Evolutionary conservation across 352 stramenopile species (phyloP).

Genomic region (Pythium guiyangense): DNA sequence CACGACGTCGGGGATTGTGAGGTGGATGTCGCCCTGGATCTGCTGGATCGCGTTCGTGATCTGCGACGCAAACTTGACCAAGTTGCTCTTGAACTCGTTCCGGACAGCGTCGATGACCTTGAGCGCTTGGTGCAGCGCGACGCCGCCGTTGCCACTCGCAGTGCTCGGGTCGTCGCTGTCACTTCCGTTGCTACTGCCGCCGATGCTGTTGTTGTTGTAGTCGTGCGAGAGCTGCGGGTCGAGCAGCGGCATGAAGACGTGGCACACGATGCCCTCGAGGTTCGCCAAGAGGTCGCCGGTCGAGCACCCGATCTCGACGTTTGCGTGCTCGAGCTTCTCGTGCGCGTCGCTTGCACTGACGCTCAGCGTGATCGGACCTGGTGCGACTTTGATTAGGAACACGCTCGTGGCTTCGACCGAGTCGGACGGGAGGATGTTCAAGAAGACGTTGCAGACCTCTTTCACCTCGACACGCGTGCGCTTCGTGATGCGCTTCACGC

Average conservation of each 20-base stretch:
- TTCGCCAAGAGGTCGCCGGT: slow-evolving; percentile 81
- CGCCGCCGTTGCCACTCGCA: neutral
- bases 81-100: slow-evolving; percentile 88
- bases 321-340: slow-evolving; percentile 53
- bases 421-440: slow-evolving; percentile 62
- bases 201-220: slow-evolving; percentile 11
- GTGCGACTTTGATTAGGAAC: slow-evolving; percentile 74
- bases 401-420: slow-evolving; percentile 59
- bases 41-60: slow-evolving; percentile 92
- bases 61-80: slow-evolving; percentile 91
- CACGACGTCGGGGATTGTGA: slow-evolving; percentile 90
- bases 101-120: slow-evolving; percentile 82
- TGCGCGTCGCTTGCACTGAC: slow-evolving; percentile 19
- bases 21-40: slow-evolving; percentile 91
- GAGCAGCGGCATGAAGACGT: slow-evolving; percentile 88
- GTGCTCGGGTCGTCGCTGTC: neutral
- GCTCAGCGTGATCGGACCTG: slow-evolving; percentile 43
- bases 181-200: neutral
- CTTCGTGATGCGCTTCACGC: slow-evolving; percentile 43
- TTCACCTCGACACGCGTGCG: slow-evolving; percentile 44
- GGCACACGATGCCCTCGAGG: slow-evolving; percentile 81
- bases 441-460: slow-evolving; percentile 54
- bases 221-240: slow-evolving; percentile 56
- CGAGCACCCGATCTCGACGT: slow-evolving; percentile 87
- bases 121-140: slow-evolving; percentile 39